Evolutionary conservation across 257 asterid species (phyloP).

Genomic region (Solanum tacnaense): DNA sequence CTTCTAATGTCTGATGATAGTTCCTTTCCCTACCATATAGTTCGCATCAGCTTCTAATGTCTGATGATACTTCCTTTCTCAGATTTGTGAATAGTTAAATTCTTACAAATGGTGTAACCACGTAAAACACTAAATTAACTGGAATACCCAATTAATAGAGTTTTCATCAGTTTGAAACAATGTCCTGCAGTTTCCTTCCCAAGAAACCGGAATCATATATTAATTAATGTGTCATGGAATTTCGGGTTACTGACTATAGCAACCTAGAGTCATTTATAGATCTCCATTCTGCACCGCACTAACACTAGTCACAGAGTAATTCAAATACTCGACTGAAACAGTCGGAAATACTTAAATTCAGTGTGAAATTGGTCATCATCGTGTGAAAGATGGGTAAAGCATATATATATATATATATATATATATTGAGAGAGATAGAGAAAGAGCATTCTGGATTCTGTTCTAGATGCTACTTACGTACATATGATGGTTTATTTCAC

Average conservation of each 20-base stretch:
- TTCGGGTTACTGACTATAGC: not conserved
- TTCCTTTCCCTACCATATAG: not conserved
- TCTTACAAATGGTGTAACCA: not conserved
- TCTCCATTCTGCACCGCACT: not conserved
- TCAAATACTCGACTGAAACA: not conserved
- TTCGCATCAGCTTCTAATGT: not conserved
- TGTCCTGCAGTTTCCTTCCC: not conserved
- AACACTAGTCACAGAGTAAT: not conserved
- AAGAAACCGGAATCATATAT: not conserved
- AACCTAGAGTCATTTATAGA: not conserved
- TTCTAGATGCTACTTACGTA: not conserved
- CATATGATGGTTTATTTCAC: not conserved
- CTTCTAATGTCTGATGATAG: not conserved
- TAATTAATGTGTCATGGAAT: not conserved
- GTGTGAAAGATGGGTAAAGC: not conserved
- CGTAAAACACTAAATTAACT: not conserved
- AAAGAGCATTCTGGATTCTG: not conserved
- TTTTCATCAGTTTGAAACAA: not conserved
- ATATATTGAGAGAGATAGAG: not conserved
- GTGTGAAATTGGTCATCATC: not conserved
- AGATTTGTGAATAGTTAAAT: not conserved
- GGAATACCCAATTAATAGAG: too few relatives aligned
- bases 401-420: not conserved
- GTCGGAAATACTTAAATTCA: not conserved
- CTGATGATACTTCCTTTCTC: not conserved